Evolutionary conservation across 1,284 basidiomycete species (phyloP), one percentile per base, ranked within the genome.

Genomic region (Rhodotorula mucilaginosa): DNA sequence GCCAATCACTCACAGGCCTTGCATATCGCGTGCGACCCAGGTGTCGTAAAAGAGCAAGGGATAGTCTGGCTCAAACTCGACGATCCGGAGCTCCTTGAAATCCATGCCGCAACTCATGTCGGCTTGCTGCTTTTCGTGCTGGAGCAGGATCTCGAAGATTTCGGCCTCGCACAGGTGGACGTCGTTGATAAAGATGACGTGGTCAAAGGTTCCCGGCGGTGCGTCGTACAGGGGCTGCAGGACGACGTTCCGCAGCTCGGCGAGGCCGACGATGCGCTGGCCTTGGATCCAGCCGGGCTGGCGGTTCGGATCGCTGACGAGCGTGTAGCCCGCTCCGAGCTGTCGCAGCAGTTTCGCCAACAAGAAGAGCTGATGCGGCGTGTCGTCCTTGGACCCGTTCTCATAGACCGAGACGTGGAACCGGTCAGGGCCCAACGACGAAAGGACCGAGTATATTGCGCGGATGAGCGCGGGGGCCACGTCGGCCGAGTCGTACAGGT

Each of bases 31-130:
- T 18, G 63, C 46, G 21, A 64, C 63, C 63, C 63, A 64, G 19
- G 81, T 80, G 76, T 83, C 83, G 75, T 83, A 83, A 69, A 83
- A 81, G 77, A 81, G 80, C 62, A 78, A 74, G 19, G 80, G 80
- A n/a, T 74, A 77, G 15, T 61, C 47, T 64, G 64, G 34, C 48
- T 65, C 64, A n/a, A 73, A 81, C 80, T 71, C 81, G 48, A 46
- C 46, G 16, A 72, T 71, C 29, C 34, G n/a, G 13, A 72, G 68
- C 56, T 65, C 64, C 66, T 75, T 67, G 57, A 66, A 82, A 77
- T 84, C 83, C 79, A 82, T 81, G 23, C 82, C 81, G 70, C 83
- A 84, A 16, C 80, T 81, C 81, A 83, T 82, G 77, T 81, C 80
- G 5, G 83, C 81, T 64, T 79, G 78, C 75, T 83, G 81, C 67